Percentiles rank a stretch among this genome's conserved stretches.
Conservation (phyloP, 2,329 filamentous ascomycete species). For the Ophiostoma sp. region DNA sequence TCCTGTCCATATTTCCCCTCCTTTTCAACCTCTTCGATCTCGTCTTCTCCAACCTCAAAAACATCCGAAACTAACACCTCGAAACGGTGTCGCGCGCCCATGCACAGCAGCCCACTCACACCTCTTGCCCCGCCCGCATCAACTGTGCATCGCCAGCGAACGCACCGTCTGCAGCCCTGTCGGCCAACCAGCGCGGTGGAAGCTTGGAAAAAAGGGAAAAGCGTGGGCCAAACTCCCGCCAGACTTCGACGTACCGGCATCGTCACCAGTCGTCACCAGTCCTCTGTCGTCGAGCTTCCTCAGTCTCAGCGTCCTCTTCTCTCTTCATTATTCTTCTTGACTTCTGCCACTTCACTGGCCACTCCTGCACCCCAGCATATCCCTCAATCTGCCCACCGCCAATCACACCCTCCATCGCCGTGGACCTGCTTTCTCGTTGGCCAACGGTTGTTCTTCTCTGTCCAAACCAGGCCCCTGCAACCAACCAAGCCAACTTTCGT, state of each 20-base stretch:
- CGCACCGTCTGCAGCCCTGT: conserved; percentile 19
- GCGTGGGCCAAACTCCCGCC: not conserved
- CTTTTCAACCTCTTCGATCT: not conserved
- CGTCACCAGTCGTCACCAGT: not conserved
- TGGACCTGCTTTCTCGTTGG: conserved; percentile 12
- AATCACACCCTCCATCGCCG: conserved; percentile 19
- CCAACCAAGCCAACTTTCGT: not conserved
- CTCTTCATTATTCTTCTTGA: not conserved
- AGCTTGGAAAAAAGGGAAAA: not conserved
- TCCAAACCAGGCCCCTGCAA: not conserved
- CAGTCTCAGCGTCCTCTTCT: not conserved
- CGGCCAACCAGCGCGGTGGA: conserved; percentile 20
- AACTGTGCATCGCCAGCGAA: conserved; percentile 19
- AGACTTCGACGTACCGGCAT: not conserved
- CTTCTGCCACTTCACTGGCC: conserved; percentile 5
- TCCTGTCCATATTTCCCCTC: not conserved
- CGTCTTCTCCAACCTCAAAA: not conserved
- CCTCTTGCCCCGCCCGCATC: conserved; percentile 1
- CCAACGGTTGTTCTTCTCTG: not conserved
- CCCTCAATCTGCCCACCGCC: not conserved
- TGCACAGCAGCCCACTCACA: conserved; percentile 20
- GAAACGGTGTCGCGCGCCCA: not conserved
- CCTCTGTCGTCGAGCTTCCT: not conserved
- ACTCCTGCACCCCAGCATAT: conserved; percentile 10
- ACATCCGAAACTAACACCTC: not conserved